phyloP scores from a whole-genome alignment of 768 basidiomycete genomes.

The Boletales sp. region DNA sequence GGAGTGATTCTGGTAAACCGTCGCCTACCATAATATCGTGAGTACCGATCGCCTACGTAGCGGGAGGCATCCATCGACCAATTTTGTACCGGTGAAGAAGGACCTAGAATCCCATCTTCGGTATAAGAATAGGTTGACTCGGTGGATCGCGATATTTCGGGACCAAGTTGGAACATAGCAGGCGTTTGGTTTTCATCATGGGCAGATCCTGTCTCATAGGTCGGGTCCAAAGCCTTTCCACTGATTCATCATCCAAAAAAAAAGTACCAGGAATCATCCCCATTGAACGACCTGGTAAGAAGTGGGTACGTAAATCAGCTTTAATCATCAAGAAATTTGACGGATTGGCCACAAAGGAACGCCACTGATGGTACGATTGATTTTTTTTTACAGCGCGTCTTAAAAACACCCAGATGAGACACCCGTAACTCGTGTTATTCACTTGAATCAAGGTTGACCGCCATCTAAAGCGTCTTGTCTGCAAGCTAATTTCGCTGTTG shows the following conservation, averaged over 20 bases:
- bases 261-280: background rate
- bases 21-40: background rate
- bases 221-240: background rate
- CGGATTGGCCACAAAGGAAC: background rate
- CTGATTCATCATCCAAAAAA: background rate
- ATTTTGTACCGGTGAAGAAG: background rate
- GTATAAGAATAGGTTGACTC: too few relatives aligned
- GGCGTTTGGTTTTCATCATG: too few relatives aligned
- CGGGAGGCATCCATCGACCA: background rate
- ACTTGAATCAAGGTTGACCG: too few relatives aligned
- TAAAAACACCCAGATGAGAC: too few relatives aligned
- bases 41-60: slow-evolving; percentile 1
- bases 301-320: slow-evolving; percentile 1
- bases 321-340: background rate
- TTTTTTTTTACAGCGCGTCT: background rate
- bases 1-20: background rate
- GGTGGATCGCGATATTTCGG: too few relatives aligned
- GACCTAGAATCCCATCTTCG: too few relatives aligned
- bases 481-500: too few relatives aligned
- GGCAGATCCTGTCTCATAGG: too few relatives aligned
- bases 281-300: too few relatives aligned
- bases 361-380: background rate
- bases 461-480: too few relatives aligned
- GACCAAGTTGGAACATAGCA: too few relatives aligned
- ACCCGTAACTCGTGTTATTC: too few relatives aligned